A percentile compares a stretch with the other conserved stretches of the same genome.
Evolutionary conservation across 495 filamentous ascomycete genomes (phyloP).

Genomic region (Penicillium antarcticum): DNA sequence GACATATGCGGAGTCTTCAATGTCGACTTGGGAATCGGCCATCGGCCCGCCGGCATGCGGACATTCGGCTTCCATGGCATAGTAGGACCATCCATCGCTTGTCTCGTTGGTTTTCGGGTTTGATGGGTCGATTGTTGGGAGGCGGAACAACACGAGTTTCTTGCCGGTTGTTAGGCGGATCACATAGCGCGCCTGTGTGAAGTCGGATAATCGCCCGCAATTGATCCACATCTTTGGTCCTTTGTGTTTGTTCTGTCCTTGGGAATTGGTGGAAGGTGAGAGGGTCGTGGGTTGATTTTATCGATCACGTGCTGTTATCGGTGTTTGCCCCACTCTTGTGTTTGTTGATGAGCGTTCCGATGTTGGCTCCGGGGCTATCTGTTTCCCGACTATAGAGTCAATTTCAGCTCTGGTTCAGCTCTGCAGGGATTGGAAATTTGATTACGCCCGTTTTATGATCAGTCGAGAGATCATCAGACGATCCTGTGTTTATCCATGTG

Average conservation of each 20-base stretch:
- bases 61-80: conserved; percentile 53
- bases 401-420: no score
- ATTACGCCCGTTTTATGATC: no score
- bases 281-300: conserved; percentile 1
- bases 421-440: no score
- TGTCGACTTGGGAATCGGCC: conserved; percentile 48
- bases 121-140: conserved; percentile 40
- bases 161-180: conserved; percentile 48
- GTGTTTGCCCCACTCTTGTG: neutral
- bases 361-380: no score
- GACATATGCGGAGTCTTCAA: conserved; percentile 52
- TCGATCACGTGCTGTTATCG: neutral
- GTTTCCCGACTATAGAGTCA: no score
- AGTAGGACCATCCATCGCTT: conserved; percentile 46
- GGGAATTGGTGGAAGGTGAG: neutral
- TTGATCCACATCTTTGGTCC: conserved; percentile 30
- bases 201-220: conserved; percentile 30
- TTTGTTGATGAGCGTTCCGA: no score
- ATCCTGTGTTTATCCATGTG: no score
- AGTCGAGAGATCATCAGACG: no score
- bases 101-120: conserved; percentile 30
- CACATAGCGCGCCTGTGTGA: conserved; percentile 47
- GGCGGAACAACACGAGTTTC: conserved; percentile 49
- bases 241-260: neutral
- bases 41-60: conserved; percentile 52